phyloP scores from a whole-genome alignment of 169 alveolate species.

The Plasmodium gallinaceum region DNA sequence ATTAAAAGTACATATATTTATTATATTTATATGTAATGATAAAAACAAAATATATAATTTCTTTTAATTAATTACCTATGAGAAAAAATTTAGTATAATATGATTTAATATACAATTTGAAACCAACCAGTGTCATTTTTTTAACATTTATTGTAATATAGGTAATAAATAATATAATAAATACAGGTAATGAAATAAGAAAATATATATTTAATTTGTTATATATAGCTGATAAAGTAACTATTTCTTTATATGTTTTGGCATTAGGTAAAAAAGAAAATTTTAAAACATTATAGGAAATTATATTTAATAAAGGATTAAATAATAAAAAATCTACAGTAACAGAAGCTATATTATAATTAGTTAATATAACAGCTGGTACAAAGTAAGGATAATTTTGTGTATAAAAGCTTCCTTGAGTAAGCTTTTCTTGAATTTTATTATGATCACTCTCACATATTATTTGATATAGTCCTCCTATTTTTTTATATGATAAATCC shows the following conservation, averaged over 20 bases:
- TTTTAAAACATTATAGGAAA: slow-evolving; percentile 74
- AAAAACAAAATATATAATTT: background rate
- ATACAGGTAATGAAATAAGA: slow-evolving; percentile 29
- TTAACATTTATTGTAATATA: slow-evolving; percentile 24
- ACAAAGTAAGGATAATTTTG: slow-evolving; percentile 81
- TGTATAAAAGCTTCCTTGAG: slow-evolving; percentile 77
- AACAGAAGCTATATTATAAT: slow-evolving; percentile 76
- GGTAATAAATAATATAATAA: slow-evolving; percentile 12
- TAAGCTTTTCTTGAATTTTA: slow-evolving; percentile 71
- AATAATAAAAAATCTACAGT: slow-evolving; percentile 79
- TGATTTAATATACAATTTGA: slow-evolving; percentile 30
- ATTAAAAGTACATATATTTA: background rate
- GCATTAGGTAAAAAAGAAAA: slow-evolving; percentile 78
- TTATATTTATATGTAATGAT: background rate
- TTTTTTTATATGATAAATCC: slow-evolving; percentile 61
- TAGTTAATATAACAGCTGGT: slow-evolving; percentile 80
- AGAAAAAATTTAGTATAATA: slow-evolving; percentile 23
- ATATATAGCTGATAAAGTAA: slow-evolving; percentile 37
- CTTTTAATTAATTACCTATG: slow-evolving; percentile 22
- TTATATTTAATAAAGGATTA: slow-evolving; percentile 77
- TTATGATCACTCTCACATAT: slow-evolving; percentile 77
- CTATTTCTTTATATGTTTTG: slow-evolving; percentile 54
- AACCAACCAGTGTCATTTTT: slow-evolving; percentile 43
- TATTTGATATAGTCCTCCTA: slow-evolving; percentile 80
- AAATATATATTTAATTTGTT: slow-evolving; percentile 19